phyloP scores from a whole-genome alignment of 148 eudicot genomes.

The Heliamphora exappendiculata region DNA sequence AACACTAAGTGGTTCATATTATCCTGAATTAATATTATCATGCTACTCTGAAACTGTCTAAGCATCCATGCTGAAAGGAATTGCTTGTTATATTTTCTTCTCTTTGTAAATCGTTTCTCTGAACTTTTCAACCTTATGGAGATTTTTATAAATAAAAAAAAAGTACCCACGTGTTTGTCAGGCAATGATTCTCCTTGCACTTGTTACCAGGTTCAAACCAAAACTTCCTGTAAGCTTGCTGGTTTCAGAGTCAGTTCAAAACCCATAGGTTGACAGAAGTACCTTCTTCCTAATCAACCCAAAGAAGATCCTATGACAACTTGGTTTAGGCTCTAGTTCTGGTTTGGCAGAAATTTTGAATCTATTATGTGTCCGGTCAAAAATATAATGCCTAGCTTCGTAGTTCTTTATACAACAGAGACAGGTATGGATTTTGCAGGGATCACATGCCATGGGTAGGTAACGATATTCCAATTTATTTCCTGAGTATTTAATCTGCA shows the following conservation, averaged over 20 bases:
- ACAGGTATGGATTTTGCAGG: neutral
- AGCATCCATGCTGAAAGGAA: neutral
- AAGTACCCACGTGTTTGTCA: neutral
- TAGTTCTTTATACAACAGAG: neutral
- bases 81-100: neutral
- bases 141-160: neutral
- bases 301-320: neutral
- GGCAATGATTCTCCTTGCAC: neutral
- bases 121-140: neutral
- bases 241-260: neutral
- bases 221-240: neutral
- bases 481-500: neutral
- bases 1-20: neutral
- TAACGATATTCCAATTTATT: neutral
- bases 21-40: neutral
- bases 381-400: too few relatives aligned
- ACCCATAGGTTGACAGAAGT: neutral
- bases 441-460: neutral
- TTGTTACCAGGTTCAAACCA: neutral
- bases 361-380: neutral
- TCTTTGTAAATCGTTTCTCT: neutral
- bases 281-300: neutral
- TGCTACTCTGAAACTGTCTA: neutral
- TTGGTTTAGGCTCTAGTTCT: neutral
- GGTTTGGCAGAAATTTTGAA: neutral